phyloP scores from a whole-genome alignment of 164 flowering plant species.

The Protea cynaroides region DNA sequence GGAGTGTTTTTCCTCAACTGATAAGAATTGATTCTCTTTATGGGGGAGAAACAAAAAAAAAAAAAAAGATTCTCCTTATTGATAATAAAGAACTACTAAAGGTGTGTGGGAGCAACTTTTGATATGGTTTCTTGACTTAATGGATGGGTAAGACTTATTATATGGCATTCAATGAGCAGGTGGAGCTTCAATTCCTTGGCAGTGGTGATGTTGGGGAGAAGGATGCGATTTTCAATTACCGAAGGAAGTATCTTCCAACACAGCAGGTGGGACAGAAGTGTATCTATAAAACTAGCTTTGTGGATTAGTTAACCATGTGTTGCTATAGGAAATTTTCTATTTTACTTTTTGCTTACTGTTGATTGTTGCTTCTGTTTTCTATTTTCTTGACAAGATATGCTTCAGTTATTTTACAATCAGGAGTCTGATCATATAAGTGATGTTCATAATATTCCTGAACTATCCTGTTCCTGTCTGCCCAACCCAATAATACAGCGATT shows the following conservation, averaged over 20 bases:
- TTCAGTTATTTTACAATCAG: neutral
- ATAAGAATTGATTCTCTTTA: too few relatives aligned
- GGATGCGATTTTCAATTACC: conserved; percentile 84
- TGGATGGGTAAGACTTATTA: conserved; percentile 3
- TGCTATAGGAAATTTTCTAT: neutral
- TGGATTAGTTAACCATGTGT: neutral
- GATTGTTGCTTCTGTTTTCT: neutral
- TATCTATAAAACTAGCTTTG: neutral
- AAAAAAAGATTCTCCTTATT: too few relatives aligned
- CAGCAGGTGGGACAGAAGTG: conserved; percentile 48
- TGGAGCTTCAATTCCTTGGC: conserved; percentile 67
- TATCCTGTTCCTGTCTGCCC: too few relatives aligned
- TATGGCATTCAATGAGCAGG: conserved; percentile 37
- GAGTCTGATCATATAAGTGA: neutral
- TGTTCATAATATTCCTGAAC: too few relatives aligned
- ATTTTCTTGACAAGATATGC: neutral
- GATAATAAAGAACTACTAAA: too few relatives aligned
- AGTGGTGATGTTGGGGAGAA: conserved; percentile 47
- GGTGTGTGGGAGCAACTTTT: too few relatives aligned
- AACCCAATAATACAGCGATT: too few relatives aligned
- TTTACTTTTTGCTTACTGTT: neutral
- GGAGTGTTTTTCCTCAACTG: too few relatives aligned
- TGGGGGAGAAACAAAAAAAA: too few relatives aligned
- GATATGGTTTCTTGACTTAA: neutral
- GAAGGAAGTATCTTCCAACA: conserved; percentile 91